phyloP scores from a whole-genome alignment of 805 yeast genomes.

The Ogataea glucozyma region DNA sequence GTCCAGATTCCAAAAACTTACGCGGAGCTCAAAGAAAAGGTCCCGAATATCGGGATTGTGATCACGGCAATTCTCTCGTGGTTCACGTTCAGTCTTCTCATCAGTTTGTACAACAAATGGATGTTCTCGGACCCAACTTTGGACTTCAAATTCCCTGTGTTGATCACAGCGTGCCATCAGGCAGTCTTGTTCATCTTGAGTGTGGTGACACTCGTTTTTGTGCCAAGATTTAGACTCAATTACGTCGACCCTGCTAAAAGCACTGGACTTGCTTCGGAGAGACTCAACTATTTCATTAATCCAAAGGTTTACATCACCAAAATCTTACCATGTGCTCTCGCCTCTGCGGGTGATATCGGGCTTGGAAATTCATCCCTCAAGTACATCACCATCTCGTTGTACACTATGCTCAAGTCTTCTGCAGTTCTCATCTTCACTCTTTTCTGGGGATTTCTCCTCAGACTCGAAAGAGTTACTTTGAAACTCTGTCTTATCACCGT shows the following conservation, averaged over 20 bases:
- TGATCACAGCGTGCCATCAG: constrained; percentile 83
- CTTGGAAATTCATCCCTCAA: constrained; percentile 78
- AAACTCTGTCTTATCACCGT: constrained; percentile 64
- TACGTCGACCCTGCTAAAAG: constrained; percentile 21
- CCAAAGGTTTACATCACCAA: constrained; percentile 46
- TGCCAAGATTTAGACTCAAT: constrained; percentile 48
- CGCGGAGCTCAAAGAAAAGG: constrained; percentile 24
- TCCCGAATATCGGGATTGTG: constrained; percentile 28
- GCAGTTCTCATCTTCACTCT: constrained; percentile 77
- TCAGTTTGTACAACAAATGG: constrained; percentile 87
- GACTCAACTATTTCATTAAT: constrained; percentile 25
- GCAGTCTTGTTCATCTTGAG: constrained; percentile 58
- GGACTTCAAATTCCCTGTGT: constrained; percentile 74
- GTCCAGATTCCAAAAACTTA: constrained; percentile 25
- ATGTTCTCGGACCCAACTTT: constrained; percentile 77
- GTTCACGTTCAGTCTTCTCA: constrained; percentile 65
- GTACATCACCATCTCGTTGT: constrained; percentile 73
- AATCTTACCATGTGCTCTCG: constrained; percentile 79
- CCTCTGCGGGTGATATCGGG: constrained; percentile 89
- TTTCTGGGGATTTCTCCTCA: constrained; percentile 75
- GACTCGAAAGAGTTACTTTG: constrained; percentile 68
- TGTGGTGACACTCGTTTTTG: constrained; percentile 40
- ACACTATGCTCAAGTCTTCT: constrained; percentile 87
- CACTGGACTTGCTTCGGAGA: constrained; percentile 8
- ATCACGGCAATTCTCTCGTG: constrained; percentile 39